Percentiles rank a stretch among this genome's conserved stretches.
Conservation (phyloP, 2,329 filamentous ascomycete genomes). For the Zymoseptoria pseudotritici region DNA sequence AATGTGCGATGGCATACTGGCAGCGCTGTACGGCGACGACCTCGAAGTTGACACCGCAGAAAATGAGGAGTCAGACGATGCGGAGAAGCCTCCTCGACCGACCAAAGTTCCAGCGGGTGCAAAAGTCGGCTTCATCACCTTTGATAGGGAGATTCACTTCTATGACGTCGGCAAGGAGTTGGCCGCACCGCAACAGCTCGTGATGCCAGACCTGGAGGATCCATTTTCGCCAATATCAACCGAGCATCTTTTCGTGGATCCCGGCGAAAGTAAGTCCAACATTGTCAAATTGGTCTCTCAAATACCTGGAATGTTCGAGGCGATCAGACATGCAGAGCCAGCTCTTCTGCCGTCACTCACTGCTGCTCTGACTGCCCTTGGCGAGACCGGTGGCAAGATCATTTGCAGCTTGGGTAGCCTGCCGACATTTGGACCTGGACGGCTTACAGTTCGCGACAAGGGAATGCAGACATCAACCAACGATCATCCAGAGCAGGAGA, state of each 20-base stretch:
- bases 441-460: constrained; percentile 79
- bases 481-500: constrained; percentile 73
- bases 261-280: constrained; percentile 77
- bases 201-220: constrained; percentile 96
- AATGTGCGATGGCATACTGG: constrained; percentile 81
- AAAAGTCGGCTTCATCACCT: constrained; percentile 91
- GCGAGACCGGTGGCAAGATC: constrained; percentile 85
- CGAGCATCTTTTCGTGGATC: constrained; percentile 89
- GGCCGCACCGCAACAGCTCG: constrained; percentile 91
- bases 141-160: constrained; percentile 94
- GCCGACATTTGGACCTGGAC: constrained; percentile 84
- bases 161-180: constrained; percentile 82
- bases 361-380: constrained; percentile 73
- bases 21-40: constrained; percentile 71
- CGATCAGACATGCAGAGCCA: constrained; percentile 83
- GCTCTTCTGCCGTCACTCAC: constrained; percentile 78
- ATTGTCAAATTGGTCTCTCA: constrained; percentile 80
- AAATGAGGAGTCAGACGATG: constrained; percentile 39
- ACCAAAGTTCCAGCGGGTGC: constrained; percentile 64
- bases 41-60: constrained; percentile 41
- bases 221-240: constrained; percentile 81
- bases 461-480: constrained; percentile 78
- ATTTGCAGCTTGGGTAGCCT: constrained; percentile 80
- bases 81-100: constrained; percentile 40
- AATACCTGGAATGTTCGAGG: constrained; percentile 78